Conservation (phyloP, 768 basidiomycete species). For the Mycena belliarum region DNA sequence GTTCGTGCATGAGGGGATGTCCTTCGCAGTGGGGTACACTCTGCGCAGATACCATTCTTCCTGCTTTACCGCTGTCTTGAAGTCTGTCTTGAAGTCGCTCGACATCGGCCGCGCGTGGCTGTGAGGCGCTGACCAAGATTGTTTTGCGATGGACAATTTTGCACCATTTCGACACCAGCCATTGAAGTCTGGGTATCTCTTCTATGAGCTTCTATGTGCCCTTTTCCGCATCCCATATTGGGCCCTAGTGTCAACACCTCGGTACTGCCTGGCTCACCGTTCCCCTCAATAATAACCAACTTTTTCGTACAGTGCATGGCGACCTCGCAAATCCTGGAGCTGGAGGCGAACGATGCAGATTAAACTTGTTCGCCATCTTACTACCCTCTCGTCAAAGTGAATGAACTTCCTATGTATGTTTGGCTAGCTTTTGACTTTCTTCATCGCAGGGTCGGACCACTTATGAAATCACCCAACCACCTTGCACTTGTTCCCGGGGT, state of each 20-base stretch:
- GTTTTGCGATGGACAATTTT: background rate
- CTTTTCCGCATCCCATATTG: constrained; percentile 52
- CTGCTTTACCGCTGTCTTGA: constrained; percentile 60
- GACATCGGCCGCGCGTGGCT: constrained; percentile 30
- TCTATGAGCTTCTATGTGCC: constrained; percentile 41
- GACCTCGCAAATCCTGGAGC: constrained; percentile 50
- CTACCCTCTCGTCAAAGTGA: background rate
- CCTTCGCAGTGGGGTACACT: constrained; percentile 73
- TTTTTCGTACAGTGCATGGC: constrained; percentile 32
- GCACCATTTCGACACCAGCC: constrained; percentile 41
- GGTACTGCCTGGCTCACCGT: constrained; percentile 23
- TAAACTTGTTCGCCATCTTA: constrained; percentile 34
- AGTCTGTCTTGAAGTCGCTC: constrained; percentile 55
- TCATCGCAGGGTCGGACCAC: constrained; percentile 38
- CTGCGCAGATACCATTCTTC: constrained; percentile 66
- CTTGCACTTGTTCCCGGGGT: constrained; percentile 40
- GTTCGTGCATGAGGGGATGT: constrained; percentile 80
- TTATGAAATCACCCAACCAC: constrained; percentile 36
- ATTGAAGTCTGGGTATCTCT: constrained; percentile 48
- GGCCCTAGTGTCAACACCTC: constrained; percentile 40
- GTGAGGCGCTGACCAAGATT: background rate
- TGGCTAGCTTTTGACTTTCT: background rate
- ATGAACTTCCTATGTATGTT: background rate
- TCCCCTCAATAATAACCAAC: no score
- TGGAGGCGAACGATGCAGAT: constrained; percentile 40